Evolutionary conservation across 805 yeast genomes (phyloP).

Genomic region (Wickerhamomyces xylosicus): DNA sequence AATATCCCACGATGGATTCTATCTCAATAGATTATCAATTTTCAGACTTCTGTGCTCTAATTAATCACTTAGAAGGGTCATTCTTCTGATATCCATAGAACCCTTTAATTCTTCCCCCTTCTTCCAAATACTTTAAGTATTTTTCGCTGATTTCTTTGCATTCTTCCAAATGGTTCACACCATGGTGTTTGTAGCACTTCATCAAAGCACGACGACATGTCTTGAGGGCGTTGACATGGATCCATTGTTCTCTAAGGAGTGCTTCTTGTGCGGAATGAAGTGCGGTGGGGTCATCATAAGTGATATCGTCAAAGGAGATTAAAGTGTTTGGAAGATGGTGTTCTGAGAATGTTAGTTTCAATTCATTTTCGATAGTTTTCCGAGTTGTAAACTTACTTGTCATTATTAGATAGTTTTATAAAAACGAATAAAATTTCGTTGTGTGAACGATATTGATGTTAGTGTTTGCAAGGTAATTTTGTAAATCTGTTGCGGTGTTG

Average conservation of each 20-base stretch:
- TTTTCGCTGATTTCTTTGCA: slow-evolving; percentile 71
- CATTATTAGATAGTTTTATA: too few relatives aligned
- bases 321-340: too few relatives aligned
- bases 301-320: slow-evolving; percentile 77
- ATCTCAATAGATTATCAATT: too few relatives aligned
- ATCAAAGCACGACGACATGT: slow-evolving; percentile 66
- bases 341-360: too few relatives aligned
- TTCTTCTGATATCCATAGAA: slow-evolving; percentile 82
- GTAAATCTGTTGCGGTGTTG: too few relatives aligned
- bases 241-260: slow-evolving; percentile 71
- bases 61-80: slow-evolving; percentile 65
- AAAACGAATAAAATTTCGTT: too few relatives aligned
- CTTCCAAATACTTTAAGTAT: slow-evolving; percentile 61
- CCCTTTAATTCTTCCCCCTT: slow-evolving; percentile 52
- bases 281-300: slow-evolving; percentile 54
- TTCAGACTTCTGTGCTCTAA: background rate
- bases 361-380: too few relatives aligned
- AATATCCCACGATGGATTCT: too few relatives aligned
- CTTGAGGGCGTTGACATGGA: slow-evolving; percentile 56
- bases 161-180: slow-evolving; percentile 65
- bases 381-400: too few relatives aligned
- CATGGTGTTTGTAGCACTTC: slow-evolving; percentile 52
- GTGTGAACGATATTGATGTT: too few relatives aligned
- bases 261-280: slow-evolving; percentile 69
- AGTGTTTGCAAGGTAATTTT: too few relatives aligned